Conservation (phyloP, 345 rosid genomes). For the Clausena lansium region DNA sequence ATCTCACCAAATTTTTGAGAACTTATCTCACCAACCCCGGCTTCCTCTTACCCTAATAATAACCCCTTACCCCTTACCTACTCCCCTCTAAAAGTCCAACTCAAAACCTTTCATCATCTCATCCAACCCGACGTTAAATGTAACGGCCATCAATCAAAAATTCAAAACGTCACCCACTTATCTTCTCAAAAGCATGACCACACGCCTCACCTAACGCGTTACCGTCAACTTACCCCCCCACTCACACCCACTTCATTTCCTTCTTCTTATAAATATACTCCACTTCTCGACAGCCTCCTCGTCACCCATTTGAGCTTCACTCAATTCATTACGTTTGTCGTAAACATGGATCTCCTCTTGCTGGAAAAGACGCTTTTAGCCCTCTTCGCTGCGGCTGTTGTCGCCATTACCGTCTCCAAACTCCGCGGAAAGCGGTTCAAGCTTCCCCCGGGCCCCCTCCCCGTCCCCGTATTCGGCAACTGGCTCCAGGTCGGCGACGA, state of each 20-base stretch:
- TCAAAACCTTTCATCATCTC: no score
- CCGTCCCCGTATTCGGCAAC: slow-evolving; percentile 90
- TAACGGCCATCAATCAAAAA: neutral
- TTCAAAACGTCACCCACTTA: neutral
- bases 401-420: slow-evolving; percentile 71
- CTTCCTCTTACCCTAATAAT: neutral
- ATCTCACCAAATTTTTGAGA: neutral
- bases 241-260: neutral
- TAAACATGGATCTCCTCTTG: slow-evolving; percentile 73
- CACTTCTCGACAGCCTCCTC: no score
- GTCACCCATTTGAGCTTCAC: no score
- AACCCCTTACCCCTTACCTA: neutral
- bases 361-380: slow-evolving; percentile 77
- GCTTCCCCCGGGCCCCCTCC: slow-evolving; percentile 90
- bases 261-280: neutral
- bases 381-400: slow-evolving; percentile 58
- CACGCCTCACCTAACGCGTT: slow-evolving; percentile 3
- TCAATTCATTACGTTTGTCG: neutral
- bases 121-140: neutral
- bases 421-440: slow-evolving; percentile 80
- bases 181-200: neutral
- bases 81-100: no score
- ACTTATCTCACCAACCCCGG: neutral
- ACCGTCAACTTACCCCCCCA: neutral
- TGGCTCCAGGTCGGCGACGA: slow-evolving; percentile 99